Base-by-base conservation (phyloP, 441 rosid species). In the Metrosideros polymorpha region DNA sequence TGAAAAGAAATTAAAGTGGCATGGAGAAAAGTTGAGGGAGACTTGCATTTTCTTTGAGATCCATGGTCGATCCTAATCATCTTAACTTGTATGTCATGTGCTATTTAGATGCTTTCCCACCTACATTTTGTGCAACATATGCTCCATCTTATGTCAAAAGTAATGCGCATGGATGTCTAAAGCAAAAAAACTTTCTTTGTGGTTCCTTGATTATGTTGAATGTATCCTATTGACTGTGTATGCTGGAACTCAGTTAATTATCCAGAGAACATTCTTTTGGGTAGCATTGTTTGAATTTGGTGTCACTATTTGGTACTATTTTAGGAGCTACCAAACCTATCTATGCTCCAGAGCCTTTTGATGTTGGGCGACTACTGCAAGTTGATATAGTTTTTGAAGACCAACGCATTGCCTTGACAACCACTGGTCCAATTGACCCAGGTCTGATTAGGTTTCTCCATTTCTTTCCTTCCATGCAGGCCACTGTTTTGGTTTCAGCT, bases 291-390 rank as follows among this genome's bases (percentile, higher is more conserved):
- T 83, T 77, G 39, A 83, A 85, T 87, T 29, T 87, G 54, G 85
- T 43, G 50, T 9, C 63, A 51, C 82, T 15, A 47, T 32, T 88
- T 92, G 32, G 56, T 39, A 32, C 52, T 50, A 32, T 90, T 75
- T 71, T 92, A 98, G 99, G 99, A 87, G 98, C 99, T 77, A 95
- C 95, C 35, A 98, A 95, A 93, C 88, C 96, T 82, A 91, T 92
- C 84, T 98, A 98, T 88, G 99, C 99, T 86, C 98, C 98, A 0
- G 99, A 98, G 95, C 99, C 99, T 87, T 93, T 91, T 89, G 99
- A 98, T 85, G 99, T 96, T 86, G 98, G 99, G 35, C 91, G 94
- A 85, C 51, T 89, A 59, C 90, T 98, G 88, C 95, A 93, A 90
- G 96, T 91, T 85, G 98, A 98, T 89, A 90, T 96, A 84, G 75